phyloP scores from a whole-genome alignment of 768 basidiomycete species.

The Antrodiella citrinella region DNA sequence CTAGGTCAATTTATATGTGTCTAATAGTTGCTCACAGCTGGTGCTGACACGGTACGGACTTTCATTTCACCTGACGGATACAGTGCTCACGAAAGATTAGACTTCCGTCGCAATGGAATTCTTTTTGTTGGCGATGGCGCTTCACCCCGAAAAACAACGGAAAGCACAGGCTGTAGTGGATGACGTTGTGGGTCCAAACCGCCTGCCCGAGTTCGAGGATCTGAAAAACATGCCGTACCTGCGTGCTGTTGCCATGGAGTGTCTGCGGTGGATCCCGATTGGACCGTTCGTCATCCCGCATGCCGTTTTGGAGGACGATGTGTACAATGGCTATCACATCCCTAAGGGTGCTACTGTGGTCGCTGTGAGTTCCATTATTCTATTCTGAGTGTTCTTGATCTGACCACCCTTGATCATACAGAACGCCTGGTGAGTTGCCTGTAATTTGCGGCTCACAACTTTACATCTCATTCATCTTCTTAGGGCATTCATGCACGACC shows the following conservation, averaged over 20 bases:
- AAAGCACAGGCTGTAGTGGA: conserved; percentile 7
- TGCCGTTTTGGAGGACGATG: conserved; percentile 11
- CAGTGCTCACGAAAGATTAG: background rate
- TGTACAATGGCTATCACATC: conserved; percentile 21
- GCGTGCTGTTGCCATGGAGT: conserved; percentile 5
- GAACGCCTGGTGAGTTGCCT: too few relatives aligned
- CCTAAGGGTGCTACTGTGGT: conserved; percentile 18
- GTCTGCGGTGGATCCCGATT: conserved; percentile 2
- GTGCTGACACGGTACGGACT: conserved; percentile 2
- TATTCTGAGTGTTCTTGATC: too few relatives aligned
- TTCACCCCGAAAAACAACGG: conserved; percentile 5
- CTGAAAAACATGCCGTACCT: conserved; percentile 2
- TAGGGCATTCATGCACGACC: conserved; percentile 16
- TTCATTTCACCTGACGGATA: background rate
- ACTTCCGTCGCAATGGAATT: background rate
- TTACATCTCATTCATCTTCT: too few relatives aligned
- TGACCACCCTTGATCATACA: too few relatives aligned
- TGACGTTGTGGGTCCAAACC: background rate
- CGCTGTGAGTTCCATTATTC: too few relatives aligned
- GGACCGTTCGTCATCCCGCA: conserved; percentile 4
- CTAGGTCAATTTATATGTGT: background rate
- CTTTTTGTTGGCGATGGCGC: conserved; percentile 7
- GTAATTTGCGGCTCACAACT: too few relatives aligned
- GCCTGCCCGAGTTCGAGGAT: conserved; percentile 7
- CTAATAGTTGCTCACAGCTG: background rate